These are phyloP conservation scores for Erysimum cheiri DNA, from an alignment of 441 rosid species.

Conservation along the genomic window DNA sequence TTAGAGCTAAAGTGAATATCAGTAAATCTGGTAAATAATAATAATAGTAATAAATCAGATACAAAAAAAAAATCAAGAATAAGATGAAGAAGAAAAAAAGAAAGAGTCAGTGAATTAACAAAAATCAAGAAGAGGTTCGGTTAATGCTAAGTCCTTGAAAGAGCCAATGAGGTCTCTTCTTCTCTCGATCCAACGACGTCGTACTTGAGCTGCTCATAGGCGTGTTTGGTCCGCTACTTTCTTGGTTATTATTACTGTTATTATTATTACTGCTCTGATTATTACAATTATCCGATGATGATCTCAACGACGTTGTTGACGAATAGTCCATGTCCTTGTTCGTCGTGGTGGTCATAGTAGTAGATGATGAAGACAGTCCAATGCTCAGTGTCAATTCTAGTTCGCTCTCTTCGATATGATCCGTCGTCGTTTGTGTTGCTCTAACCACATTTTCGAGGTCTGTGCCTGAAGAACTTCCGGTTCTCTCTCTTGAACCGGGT, in stretches of 20 bases:
- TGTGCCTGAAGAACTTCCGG: slow-evolving; percentile 59
- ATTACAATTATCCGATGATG: slow-evolving; percentile 47
- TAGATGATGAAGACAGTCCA: slow-evolving; percentile 52
- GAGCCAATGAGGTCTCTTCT: slow-evolving; percentile 77
- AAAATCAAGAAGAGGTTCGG: slow-evolving; percentile 49
- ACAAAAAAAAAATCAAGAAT: slow-evolving; percentile 33
- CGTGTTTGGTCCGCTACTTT: slow-evolving; percentile 55
- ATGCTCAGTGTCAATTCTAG: slow-evolving; percentile 78
- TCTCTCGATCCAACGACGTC: slow-evolving; percentile 61
- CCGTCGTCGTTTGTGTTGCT: slow-evolving; percentile 37
- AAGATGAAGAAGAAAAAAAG: background rate
- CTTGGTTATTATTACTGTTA: slow-evolving; percentile 39
- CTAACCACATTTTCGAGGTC: slow-evolving; percentile 49
- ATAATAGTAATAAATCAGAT: slow-evolving; percentile 29
- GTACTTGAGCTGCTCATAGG: slow-evolving; percentile 64
- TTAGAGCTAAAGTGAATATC: slow-evolving; percentile 22
- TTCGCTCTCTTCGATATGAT: slow-evolving; percentile 52
- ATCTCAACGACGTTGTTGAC: slow-evolving; percentile 42
- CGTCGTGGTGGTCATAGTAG: slow-evolving; percentile 12
- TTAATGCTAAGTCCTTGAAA: slow-evolving; percentile 67
- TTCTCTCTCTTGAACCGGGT: slow-evolving; percentile 52
- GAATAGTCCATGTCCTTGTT: slow-evolving; percentile 44
- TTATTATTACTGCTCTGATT: slow-evolving; percentile 38
- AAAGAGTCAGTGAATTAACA: slow-evolving; percentile 37
- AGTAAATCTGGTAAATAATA: background rate